A percentile compares a stretch with the other conserved stretches of the same genome.
phyloP scores from a whole-genome alignment of 1,284 basidiomycete species.

The Mycena sp. region DNA sequence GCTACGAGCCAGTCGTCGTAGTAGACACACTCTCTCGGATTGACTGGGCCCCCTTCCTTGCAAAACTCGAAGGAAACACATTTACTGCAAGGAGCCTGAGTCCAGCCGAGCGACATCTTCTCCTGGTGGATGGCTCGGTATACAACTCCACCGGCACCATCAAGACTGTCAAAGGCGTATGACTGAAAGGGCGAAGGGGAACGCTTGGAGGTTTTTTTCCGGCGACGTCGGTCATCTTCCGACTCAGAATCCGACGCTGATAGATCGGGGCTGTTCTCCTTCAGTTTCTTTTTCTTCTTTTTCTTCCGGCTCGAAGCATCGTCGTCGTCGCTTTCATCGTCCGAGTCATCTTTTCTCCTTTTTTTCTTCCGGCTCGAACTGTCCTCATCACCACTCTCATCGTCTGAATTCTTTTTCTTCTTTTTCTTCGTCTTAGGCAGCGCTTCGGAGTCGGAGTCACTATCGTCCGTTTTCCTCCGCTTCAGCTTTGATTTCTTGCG shows the following conservation, averaged over 20 bases:
- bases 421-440: slow-evolving; percentile 45
- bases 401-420: slow-evolving; percentile 42
- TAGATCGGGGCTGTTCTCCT: slow-evolving; percentile 39
- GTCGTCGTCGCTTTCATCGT: too few species aligned
- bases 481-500: slow-evolving; percentile 46
- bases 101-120: slow-evolving; percentile 62
- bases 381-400: slow-evolving; percentile 19
- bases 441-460: slow-evolving; percentile 38
- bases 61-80: slow-evolving; percentile 87
- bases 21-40: slow-evolving; percentile 78
- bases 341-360: too few species aligned
- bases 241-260: slow-evolving; percentile 36
- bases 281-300: slow-evolving; percentile 38
- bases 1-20: slow-evolving; percentile 72
- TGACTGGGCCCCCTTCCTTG: slow-evolving; percentile 79
- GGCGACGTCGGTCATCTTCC: slow-evolving; percentile 42
- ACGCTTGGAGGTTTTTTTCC: slow-evolving; percentile 48
- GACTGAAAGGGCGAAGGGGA: slow-evolving; percentile 54
- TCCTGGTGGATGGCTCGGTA: slow-evolving; percentile 78
- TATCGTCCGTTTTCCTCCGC: slow-evolving; percentile 39
- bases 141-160: slow-evolving; percentile 54
- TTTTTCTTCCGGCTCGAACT: slow-evolving; percentile 34
- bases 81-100: slow-evolving; percentile 76
- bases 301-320: too few species aligned
- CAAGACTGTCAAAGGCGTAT: slow-evolving; percentile 55